A percentile compares a stretch with the other conserved stretches of the same genome.
phyloP scores from a whole-genome alignment of 139 green algal genomes.

The Protoeuglena noctilucae region DNA sequence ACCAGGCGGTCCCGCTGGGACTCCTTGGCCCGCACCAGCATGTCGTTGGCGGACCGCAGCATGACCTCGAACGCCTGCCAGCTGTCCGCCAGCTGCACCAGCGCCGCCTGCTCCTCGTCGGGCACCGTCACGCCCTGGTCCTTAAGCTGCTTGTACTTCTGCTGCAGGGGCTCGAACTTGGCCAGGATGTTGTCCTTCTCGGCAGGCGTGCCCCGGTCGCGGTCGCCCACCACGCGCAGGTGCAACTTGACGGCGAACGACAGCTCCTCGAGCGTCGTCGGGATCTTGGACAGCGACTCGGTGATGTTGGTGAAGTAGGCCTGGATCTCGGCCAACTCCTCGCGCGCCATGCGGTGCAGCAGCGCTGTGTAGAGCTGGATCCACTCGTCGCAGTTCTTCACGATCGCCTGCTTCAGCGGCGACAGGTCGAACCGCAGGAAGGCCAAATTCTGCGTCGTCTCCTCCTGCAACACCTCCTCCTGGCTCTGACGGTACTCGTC shows the following conservation, averaged over 20 bases:
- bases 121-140: conserved; percentile 44
- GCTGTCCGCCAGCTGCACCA: conserved; percentile 33
- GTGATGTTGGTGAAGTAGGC: conserved; percentile 19
- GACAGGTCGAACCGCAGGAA: conserved; percentile 80
- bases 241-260: conserved; percentile 51
- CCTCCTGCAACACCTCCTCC: conserved; percentile 58
- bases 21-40: conserved; percentile 62
- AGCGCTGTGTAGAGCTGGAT: conserved; percentile 38
- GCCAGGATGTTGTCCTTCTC: conserved; percentile 26
- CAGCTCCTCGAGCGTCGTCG: conserved; percentile 46
- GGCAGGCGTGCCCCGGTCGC: too few species aligned
- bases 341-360: conserved; percentile 5
- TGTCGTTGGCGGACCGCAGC: conserved; percentile 33
- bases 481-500: too few species aligned
- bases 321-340: conserved; percentile 13
- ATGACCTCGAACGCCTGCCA: conserved; percentile 40
- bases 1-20: conserved; percentile 54
- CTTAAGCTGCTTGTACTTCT: conserved; percentile 55
- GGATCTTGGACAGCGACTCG: conserved; percentile 10
- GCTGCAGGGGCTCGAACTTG: conserved; percentile 27
- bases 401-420: conserved; percentile 60
- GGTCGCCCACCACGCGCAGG: conserved; percentile 23
- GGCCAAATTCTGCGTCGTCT: conserved; percentile 54
- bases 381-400: conserved; percentile 63
- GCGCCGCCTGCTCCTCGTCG: conserved; percentile 37